Conservation (phyloP, 257 asterid genomes). For the Lycium barbarum region DNA sequence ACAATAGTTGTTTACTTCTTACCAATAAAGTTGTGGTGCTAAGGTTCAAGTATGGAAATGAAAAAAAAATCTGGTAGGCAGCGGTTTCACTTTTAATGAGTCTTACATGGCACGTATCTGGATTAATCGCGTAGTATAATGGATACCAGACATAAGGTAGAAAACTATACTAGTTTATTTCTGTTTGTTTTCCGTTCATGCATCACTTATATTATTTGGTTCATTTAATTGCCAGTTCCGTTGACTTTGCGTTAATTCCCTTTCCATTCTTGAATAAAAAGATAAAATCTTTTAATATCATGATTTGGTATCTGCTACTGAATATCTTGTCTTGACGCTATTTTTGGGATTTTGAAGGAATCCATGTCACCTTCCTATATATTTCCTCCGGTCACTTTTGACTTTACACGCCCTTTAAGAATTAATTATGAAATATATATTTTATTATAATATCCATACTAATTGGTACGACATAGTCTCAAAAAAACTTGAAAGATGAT, state of each 20-base stretch:
- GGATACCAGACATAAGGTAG: neutral
- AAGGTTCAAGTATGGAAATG: too few species aligned
- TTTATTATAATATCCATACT: too few species aligned
- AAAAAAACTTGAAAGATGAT: too few species aligned
- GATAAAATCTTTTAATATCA: neutral
- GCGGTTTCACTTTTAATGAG: neutral
- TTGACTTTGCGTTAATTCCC: neutral
- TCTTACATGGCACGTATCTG: fast-evolving
- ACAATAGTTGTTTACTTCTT: neutral
- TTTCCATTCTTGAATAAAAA: neutral
- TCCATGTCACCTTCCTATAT: neutral
- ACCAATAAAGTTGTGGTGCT: too few species aligned
- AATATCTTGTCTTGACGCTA: neutral
- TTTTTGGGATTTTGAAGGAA: neutral
- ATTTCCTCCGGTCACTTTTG: too few species aligned
- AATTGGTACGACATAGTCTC: too few species aligned
- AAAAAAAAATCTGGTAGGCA: too few species aligned
- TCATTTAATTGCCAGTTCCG: neutral
- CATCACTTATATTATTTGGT: neutral
- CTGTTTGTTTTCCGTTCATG: too few species aligned
- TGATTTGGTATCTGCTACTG: neutral
- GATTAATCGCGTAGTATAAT: neutral
- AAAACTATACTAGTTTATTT: neutral
- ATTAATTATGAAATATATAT: too few species aligned
- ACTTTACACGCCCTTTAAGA: too few species aligned